Evolutionary conservation across 2,329 filamentous ascomycete genomes (phyloP), one percentile per base, ranked within the genome.

Genomic region (Parastagonospora avenae): DNA sequence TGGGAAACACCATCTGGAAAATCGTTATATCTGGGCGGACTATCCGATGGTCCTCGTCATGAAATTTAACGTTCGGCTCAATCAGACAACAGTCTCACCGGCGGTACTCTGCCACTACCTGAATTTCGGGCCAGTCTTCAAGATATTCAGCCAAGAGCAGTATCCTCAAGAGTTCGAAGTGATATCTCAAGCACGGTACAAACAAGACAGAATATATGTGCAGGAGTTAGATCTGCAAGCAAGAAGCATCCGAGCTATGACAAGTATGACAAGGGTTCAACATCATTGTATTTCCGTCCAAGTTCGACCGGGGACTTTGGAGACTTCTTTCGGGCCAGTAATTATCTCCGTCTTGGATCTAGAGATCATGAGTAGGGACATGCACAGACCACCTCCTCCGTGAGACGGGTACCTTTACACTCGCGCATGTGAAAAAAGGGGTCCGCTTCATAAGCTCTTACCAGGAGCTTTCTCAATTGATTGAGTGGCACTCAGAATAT

Each of bases 191-290:
- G 35, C 27, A 32, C 37, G 28, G 27, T 47, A 47, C 19, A 30
- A 28, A 12, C 16, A 33, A 9, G 44, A 47, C 14, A 28, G 35
- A 8, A 39, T 47, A 32, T 29, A 39, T 16, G 35, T 38, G 15
- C 35, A 47, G n/a, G 44, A 47, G 27, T 9, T 47, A 27, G 36
- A 40, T 40, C 14, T 40, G 10, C 44, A 47, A 31, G 44, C 35
- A 16, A 36, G 19, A 7, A 30, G 44, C 15, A 31, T 41, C 15
- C 28, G 35, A 19, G n/a, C 28, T 4, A 33, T 40, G 36, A 11
- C n/a, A 8, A 27, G 33, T n/a, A 39, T 27, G 8, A 33, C 24
- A 2, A 28, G 9, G n/a, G 32, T 47, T 9, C 32, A 14, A 12
- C 38, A 39, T n/a, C 24, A 38, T 30, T 28, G 14, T 24, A 46